phyloP scores from a whole-genome alignment of 2,329 filamentous ascomycete genomes.

The Pyricularia grisea region DNA sequence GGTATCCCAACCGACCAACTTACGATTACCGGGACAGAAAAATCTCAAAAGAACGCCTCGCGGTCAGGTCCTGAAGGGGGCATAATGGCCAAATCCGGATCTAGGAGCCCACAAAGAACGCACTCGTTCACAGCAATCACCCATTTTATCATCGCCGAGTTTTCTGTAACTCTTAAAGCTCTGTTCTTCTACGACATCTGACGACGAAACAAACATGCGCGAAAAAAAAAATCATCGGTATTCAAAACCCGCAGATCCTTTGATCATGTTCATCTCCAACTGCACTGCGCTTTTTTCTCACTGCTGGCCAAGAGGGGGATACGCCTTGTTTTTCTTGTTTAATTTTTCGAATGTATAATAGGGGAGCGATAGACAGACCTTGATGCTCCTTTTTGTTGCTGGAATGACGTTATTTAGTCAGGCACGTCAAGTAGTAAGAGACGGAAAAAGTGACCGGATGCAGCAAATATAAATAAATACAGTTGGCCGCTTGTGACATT shows the following conservation, averaged over 20 bases:
- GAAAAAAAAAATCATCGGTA: background rate
- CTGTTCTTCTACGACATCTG: background rate
- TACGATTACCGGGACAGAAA: background rate
- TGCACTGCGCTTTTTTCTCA: background rate
- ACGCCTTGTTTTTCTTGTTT: conserved; percentile 17
- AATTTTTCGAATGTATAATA: conserved; percentile 10
- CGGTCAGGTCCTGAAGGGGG: background rate
- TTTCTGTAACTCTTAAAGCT: background rate
- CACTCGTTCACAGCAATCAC: background rate
- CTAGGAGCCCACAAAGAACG: background rate
- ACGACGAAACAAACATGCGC: conserved; percentile 1
- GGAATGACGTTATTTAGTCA: background rate
- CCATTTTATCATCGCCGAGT: background rate
- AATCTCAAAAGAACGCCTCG: background rate
- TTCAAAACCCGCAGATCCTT: background rate
- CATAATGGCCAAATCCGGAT: background rate
- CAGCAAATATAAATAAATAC: background rate
- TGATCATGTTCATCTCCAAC: background rate
- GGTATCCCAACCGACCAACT: background rate
- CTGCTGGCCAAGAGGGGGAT: background rate
- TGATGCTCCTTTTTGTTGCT: conserved; percentile 1
- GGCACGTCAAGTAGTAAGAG: background rate
- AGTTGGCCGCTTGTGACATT: background rate
- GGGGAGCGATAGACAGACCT: conserved; percentile 8
- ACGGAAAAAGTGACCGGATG: background rate